Percentiles rank a stretch among this genome's conserved stretches.
Evolutionary conservation across 2,329 filamentous ascomycete species (phyloP).

Genomic region (Nigrograna mackinnonii): DNA sequence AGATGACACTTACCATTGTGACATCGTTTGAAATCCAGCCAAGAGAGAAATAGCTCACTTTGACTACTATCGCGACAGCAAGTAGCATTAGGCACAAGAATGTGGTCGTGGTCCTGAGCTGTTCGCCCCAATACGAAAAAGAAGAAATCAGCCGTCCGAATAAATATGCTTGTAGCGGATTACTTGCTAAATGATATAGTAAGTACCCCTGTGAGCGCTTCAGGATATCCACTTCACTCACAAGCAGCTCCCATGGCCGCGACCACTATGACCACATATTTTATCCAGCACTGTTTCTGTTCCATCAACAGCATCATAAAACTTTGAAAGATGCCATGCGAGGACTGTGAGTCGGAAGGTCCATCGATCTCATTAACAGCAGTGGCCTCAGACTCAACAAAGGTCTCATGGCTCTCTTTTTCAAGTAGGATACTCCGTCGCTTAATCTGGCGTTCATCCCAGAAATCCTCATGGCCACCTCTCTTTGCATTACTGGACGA

Average conservation of each 20-base stretch:
- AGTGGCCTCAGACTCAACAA: neutral
- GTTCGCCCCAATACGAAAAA: conserved; percentile 6
- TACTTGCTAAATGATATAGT: conserved; percentile 1
- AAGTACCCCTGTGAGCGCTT: neutral
- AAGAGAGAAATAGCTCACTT: conserved; percentile 45
- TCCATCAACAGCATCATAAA: conserved; percentile 17
- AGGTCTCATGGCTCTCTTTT: neutral
- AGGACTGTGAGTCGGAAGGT: no score
- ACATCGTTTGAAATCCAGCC: conserved; percentile 45
- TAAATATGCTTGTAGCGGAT: conserved; percentile 4
- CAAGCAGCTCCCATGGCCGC: conserved; percentile 23
- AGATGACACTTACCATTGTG: conserved; percentile 43
- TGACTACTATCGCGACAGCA: conserved; percentile 48
- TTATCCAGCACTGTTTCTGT: conserved; percentile 18
- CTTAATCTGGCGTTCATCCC: neutral
- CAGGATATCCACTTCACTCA: conserved; percentile 7
- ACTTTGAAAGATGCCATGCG: conserved; percentile 2
- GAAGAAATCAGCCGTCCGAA: conserved; percentile 5
- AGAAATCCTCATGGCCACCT: neutral
- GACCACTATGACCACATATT: conserved; percentile 17
- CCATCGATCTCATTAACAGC: no score
- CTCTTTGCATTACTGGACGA: neutral
- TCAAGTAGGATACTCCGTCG: neutral
- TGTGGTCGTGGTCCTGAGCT: conserved; percentile 2
- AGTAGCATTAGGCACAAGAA: conserved; percentile 50